phyloP scores from a whole-genome alignment of 106 monocot species.

The Apostasia ramifera region DNA sequence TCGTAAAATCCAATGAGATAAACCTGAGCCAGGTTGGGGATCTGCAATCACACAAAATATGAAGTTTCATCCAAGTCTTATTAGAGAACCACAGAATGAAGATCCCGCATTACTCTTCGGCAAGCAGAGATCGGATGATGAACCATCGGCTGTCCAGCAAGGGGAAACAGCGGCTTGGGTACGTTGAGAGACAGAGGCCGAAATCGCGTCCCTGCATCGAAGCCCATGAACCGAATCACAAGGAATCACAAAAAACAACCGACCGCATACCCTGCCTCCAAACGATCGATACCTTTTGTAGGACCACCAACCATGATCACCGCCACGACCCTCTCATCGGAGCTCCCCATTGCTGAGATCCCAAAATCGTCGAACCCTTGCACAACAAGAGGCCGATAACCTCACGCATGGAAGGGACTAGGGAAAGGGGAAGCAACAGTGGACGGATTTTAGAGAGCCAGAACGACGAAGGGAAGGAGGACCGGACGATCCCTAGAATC shows the following conservation, averaged over 20 bases:
- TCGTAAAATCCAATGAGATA: constrained; percentile 96
- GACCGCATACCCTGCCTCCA: no score
- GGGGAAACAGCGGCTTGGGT: constrained; percentile 81
- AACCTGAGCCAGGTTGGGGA: constrained; percentile 80
- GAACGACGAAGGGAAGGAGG: no score
- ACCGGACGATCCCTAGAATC: no score
- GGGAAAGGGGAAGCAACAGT: no score
- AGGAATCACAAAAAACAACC: not conserved
- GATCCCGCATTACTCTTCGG: constrained; percentile 30
- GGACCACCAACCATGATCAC: constrained; percentile 99
- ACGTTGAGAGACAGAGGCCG: constrained; percentile 76
- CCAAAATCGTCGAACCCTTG: not conserved
- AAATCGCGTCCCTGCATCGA: constrained; percentile 63
- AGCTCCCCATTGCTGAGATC: constrained; percentile 43
- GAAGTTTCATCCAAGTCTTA: not conserved
- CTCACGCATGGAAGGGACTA: no score
- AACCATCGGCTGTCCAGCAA: constrained; percentile 90
- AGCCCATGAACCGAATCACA: not conserved
- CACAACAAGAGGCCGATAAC: no score
- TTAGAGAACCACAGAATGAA: not conserved
- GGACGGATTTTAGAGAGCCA: no score
- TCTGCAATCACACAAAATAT: constrained; percentile 31
- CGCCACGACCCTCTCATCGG: constrained; percentile 75
- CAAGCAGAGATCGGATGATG: constrained; percentile 87
- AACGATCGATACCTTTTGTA: constrained; percentile 53